Base-by-base conservation (phyloP, 148 eudicot genomes). In the Nepenthes mirabilis region DNA sequence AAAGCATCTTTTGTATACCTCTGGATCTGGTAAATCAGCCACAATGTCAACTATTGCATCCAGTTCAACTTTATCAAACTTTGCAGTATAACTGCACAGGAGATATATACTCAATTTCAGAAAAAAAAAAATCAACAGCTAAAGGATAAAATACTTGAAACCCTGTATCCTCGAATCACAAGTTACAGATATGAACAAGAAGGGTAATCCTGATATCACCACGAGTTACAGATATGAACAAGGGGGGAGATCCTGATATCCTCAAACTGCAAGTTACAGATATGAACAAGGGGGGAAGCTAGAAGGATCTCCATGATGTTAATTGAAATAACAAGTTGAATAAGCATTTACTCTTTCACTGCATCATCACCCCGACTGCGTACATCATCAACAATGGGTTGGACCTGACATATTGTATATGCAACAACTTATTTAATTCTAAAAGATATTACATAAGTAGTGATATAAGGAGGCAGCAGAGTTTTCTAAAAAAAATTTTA, bases 321-420 rank as follows among this genome's bases (percentile, higher is more conserved):
- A 23, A 23, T 23, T 23, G 23, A 23, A 23, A 23, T 23, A 23
- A 23, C 36, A 68, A 49, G 14, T 0, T 5, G 58, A 70, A 62
- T 74, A 65, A 72, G 61, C 69, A 76, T 80, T 37, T 65, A 94
- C 99, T 86, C 87, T 80, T 86, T 89, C 73, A 94, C 99, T 45
- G 99, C 99, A 59, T 74, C 83, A 77, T 94, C 99, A 33, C 99
- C 99, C 68, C 88, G 85, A 58, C 59, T 52, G 37, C 93, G 81
- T 32, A 94, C 87, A 70, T 86, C 86, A 62, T 94, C 95, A 61
- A 94, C 90, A 72, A 94, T 94, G 57, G 99, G 97, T 50, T 94
- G 85, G 47, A 94, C 99, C 99, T 94, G 75, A 71, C 36, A 65
- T 56, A 67, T 40, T 37, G 49, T 14, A 54, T 13, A 55, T 9